A percentile compares a stretch with the other conserved stretches of the same genome.
Conservation (phyloP, 495 filamentous ascomycete species). For the Talaromyces borbonicus region DNA sequence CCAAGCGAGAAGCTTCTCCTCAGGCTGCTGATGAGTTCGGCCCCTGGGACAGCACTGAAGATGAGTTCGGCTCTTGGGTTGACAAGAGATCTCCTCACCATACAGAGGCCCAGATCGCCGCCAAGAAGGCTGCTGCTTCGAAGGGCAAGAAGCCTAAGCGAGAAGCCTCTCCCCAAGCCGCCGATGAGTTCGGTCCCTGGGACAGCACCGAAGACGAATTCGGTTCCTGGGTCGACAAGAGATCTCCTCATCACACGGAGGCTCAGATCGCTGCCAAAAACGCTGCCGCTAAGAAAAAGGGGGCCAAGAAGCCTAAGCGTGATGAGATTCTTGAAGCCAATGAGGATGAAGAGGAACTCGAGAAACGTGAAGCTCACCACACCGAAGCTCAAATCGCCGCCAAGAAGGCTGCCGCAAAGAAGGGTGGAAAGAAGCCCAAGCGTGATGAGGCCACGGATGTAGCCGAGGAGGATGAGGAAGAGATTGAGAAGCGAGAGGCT, state of each 20-base stretch:
- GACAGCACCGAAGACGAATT: constrained; percentile 4
- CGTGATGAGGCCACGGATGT: background rate
- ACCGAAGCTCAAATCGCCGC: constrained; percentile 6
- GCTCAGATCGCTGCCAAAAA: constrained; percentile 4
- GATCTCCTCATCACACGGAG: background rate
- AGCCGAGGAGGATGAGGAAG: background rate
- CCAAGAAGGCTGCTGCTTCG: background rate
- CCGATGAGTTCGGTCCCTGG: constrained; percentile 3
- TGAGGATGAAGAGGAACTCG: too few species aligned
- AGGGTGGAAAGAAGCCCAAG: background rate
- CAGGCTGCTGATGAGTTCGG: constrained; percentile 1
- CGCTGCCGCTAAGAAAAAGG: constrained; percentile 1
- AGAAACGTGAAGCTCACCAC: background rate
- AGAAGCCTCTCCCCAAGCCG: background rate
- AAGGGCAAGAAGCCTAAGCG: background rate
- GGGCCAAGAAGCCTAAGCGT: background rate
- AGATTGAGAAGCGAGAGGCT: background rate
- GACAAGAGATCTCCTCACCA: background rate
- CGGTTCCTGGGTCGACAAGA: constrained; percentile 4
- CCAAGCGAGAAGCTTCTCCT: background rate
- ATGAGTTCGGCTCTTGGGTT: constrained; percentile 4
- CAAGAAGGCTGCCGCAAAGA: background rate
- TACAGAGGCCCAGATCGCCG: constrained; percentile 1
- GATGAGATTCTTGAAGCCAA: too few species aligned
- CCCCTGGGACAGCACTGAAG: constrained; percentile 1